A percentile compares a stretch with the other conserved stretches of the same genome.
Evolutionary conservation across 2,329 filamentous ascomycete species (phyloP).

Genomic region (Saccharata proteae): DNA sequence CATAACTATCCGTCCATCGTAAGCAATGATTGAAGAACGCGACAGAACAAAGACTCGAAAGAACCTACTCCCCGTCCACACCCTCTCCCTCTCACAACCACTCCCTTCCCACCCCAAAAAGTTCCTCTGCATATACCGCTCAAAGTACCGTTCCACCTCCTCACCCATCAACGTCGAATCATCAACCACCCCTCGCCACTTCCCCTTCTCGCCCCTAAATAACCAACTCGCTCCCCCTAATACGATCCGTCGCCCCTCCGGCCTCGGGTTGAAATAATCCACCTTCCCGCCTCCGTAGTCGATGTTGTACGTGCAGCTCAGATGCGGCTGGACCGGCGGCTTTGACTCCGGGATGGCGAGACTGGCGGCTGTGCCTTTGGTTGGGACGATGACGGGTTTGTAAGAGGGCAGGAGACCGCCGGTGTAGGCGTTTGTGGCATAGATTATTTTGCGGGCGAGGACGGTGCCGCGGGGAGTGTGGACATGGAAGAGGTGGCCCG

Average conservation of each 20-base stretch:
- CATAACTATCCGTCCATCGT: constrained; percentile 9
- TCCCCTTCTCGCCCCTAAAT: constrained; percentile 20
- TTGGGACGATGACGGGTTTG: constrained; percentile 23
- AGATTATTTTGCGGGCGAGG: constrained; percentile 12
- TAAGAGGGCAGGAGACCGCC: constrained; percentile 18
- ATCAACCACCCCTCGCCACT: constrained; percentile 34
- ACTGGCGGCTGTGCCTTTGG: constrained; percentile 16
- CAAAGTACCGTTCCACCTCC: constrained; percentile 13
- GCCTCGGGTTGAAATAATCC: constrained; percentile 32
- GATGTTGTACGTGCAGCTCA: constrained; percentile 17
- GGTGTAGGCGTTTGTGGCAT: constrained; percentile 20
- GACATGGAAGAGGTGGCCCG: constrained; percentile 1
- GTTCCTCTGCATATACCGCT: constrained; percentile 18
- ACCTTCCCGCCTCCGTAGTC: constrained; percentile 4
- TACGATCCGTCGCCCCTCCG: constrained; percentile 33
- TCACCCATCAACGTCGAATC: constrained; percentile 16
- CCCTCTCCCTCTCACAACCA: constrained; percentile 9
- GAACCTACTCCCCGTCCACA: constrained; percentile 18
- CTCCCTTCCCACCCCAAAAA: constrained; percentile 15
- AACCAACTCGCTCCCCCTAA: constrained; percentile 31
- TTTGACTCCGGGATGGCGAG: constrained; percentile 3
- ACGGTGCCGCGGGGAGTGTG: constrained; percentile 5
- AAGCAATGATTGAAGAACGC: neutral
- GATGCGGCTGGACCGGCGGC: constrained; percentile 10
- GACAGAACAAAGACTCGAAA: no score